phyloP scores from a whole-genome alignment of 345 rosid genomes.

The Brassica incana region DNA sequence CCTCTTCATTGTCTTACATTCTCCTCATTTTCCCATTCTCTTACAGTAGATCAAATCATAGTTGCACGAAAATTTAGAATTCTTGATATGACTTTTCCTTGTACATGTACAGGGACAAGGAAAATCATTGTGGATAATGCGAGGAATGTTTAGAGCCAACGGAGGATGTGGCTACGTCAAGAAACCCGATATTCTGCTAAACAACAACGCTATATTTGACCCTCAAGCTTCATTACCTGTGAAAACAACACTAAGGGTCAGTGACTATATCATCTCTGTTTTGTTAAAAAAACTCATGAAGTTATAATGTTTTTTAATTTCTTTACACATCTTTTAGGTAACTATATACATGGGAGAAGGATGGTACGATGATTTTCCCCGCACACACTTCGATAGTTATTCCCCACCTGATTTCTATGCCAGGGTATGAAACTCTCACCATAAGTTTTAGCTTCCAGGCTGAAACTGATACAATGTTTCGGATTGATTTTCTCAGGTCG shows the following conservation, averaged over 20 bases:
- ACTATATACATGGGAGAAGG: slow-evolving; percentile 7
- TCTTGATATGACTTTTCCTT: not conserved
- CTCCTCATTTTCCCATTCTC: not conserved
- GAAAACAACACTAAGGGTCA: slow-evolving; percentile 70
- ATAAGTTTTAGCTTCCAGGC: not conserved
- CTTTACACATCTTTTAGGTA: not conserved
- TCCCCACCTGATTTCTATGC: slow-evolving; percentile 5
- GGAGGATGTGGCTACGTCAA: slow-evolving; percentile 9
- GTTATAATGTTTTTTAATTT: not conserved
- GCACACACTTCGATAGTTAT: not conserved
- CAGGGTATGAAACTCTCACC: not conserved
- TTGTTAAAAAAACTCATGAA: not conserved
- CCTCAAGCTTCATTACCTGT: slow-evolving; percentile 52
- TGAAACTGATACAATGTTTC: not conserved
- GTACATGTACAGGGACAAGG: slow-evolving; percentile 1
- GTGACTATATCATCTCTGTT: slow-evolving; percentile 7
- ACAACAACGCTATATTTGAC: slow-evolving; percentile 46
- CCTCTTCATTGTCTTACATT: not conserved
- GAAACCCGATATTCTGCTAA: not conserved
- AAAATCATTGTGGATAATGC: slow-evolving; percentile 4
- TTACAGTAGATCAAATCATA: not conserved
- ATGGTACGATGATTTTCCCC: not conserved
- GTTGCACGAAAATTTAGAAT: not conserved
- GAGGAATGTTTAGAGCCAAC: slow-evolving; percentile 7
- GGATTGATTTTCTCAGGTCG: not conserved